Conservation (phyloP, 345 rosid species). For the Bruguiera parviflora region DNA sequence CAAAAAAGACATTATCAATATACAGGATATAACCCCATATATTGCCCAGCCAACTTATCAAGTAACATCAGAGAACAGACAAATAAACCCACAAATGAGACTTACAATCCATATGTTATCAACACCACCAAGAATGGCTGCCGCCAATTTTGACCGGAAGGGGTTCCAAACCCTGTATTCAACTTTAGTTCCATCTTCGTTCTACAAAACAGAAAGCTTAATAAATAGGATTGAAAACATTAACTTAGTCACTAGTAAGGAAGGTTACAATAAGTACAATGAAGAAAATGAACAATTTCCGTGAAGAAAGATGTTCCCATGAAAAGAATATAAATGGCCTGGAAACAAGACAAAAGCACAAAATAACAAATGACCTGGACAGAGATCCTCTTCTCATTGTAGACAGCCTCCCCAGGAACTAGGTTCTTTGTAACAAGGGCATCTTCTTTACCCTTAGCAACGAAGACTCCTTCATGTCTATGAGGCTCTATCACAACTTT, state of each 20-base stretch:
- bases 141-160: conserved; percentile 83
- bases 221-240: neutral
- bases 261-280: too few species aligned
- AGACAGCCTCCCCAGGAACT: conserved; percentile 20
- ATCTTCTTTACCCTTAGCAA: conserved; percentile 20
- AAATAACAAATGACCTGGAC: neutral
- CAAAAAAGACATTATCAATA: neutral
- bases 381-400: conserved; percentile 14
- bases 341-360: neutral
- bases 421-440: conserved; percentile 18
- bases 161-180: conserved; percentile 94
- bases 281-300: too few species aligned
- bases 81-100: neutral
- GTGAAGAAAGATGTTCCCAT: neutral
- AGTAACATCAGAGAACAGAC: neutral
- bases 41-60: neutral
- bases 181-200: conserved; percentile 76
- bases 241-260: neutral
- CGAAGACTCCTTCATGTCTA: conserved; percentile 20
- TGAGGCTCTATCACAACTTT: conserved; percentile 16
- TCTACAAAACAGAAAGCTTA: conserved; percentile 24
- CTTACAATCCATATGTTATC: conserved; percentile 86
- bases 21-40: neutral
- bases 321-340: neutral
- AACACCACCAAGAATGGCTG: conserved; percentile 89